These are phyloP conservation scores for Marsdenia floribunda DNA, from an alignment of 257 asterid species.

Conservation along the genomic window DNA sequence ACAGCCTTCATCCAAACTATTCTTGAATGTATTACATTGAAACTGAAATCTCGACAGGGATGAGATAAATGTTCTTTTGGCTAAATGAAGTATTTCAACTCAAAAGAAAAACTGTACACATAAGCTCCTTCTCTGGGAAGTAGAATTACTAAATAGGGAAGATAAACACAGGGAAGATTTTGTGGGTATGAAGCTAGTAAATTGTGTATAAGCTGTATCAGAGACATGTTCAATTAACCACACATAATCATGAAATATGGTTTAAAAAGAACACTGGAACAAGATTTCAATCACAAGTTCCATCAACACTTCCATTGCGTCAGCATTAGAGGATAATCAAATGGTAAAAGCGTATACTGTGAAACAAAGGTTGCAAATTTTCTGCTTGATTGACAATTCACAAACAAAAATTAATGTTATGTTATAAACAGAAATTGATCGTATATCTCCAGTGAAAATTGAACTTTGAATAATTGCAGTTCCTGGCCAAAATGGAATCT, in stretches of 20 bases:
- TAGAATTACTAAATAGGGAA: not conserved
- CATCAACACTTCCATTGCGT: not conserved
- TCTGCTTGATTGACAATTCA: not conserved
- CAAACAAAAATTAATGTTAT: not conserved
- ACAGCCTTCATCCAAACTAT: constrained; percentile 8
- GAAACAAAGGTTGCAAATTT: not conserved
- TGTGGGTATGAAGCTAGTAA: not conserved
- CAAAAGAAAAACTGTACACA: not conserved
- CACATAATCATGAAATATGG: constrained; percentile 1
- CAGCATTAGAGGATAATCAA: not conserved
- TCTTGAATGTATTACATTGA: not conserved
- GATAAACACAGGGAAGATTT: not conserved
- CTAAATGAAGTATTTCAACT: not conserved
- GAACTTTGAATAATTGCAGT: constrained; percentile 40
- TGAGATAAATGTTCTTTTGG: not conserved
- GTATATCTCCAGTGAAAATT: constrained; percentile 1
- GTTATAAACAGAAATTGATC: too few species aligned
- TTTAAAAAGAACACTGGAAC: too few species aligned
- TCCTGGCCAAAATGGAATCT: constrained; percentile 50
- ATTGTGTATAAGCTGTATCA: not conserved
- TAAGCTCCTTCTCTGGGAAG: not conserved
- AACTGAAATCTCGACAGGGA: not conserved
- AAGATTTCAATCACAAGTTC: not conserved
- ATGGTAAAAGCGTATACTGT: not conserved
- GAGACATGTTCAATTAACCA: not conserved